A percentile compares a stretch with the other conserved stretches of the same genome.
Evolutionary conservation across 192 early-diverging fungal genomes (phyloP).

Genomic region (Entomortierella lignicola): DNA sequence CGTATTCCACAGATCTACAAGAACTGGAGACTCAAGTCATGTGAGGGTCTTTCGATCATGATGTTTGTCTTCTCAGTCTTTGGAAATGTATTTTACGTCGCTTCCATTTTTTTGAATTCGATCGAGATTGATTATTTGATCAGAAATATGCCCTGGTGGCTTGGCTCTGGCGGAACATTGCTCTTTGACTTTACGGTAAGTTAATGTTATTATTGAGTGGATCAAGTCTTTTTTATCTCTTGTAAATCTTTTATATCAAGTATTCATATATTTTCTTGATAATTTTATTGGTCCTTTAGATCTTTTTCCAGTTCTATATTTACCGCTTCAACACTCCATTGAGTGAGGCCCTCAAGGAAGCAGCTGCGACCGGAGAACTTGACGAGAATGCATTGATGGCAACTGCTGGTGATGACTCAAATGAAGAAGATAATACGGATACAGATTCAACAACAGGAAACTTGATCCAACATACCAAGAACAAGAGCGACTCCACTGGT

Average conservation of each 20-base stretch:
- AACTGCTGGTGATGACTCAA: constrained; percentile 10
- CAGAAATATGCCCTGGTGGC: constrained; percentile 80
- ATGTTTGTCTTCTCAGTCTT: constrained; percentile 89
- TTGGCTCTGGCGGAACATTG: constrained; percentile 80
- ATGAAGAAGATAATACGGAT: constrained; percentile 1
- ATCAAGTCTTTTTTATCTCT: too few relatives aligned
- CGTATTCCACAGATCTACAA: constrained; percentile 87
- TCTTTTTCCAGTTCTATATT: constrained; percentile 76
- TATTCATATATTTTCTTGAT: neutral
- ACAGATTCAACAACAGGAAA: neutral
- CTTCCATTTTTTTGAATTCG: constrained; percentile 85
- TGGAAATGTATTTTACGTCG: constrained; percentile 75
- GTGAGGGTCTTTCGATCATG: constrained; percentile 81
- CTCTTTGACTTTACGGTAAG: constrained; percentile 80
- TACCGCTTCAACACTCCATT: constrained; percentile 57
- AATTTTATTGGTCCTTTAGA: constrained; percentile 51
- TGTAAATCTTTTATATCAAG: neutral
- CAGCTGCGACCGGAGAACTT: constrained; percentile 34
- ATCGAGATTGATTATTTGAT: constrained; percentile 71
- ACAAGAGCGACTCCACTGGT: neutral
- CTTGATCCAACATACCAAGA: constrained; percentile 11
- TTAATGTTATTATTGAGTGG: too few relatives aligned
- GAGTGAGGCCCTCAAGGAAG: constrained; percentile 50
- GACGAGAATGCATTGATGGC: constrained; percentile 42
- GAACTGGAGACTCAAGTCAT: constrained; percentile 77